Evolutionary conservation across 257 asterid genomes (phyloP).

Genomic region (Fraxinus cuspidata): DNA sequence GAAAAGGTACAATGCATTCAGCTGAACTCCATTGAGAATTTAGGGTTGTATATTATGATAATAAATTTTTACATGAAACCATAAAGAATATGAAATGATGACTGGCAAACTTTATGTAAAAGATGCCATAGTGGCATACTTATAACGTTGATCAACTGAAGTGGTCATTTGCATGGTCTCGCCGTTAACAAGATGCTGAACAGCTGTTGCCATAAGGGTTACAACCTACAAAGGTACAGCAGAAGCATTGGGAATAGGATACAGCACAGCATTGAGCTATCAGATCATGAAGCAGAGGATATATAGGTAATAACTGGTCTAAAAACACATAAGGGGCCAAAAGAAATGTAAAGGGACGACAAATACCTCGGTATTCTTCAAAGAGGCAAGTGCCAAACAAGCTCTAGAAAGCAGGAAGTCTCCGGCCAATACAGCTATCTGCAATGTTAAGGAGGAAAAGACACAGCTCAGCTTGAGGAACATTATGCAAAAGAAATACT

Average conservation of each 20-base stretch:
- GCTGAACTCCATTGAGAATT: neutral
- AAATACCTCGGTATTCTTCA: slow-evolving; percentile 84
- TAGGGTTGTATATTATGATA: neutral
- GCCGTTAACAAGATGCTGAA: slow-evolving; percentile 94
- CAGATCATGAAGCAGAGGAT: neutral
- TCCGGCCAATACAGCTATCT: slow-evolving; percentile 95
- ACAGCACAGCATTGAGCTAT: neutral
- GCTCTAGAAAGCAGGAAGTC: slow-evolving; percentile 95
- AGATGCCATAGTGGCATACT: slow-evolving; percentile 43
- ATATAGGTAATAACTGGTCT: neutral
- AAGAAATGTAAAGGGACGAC: slow-evolving; percentile 21
- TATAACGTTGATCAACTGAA: slow-evolving; percentile 82
- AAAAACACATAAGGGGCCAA: neutral
- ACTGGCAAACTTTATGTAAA: neutral
- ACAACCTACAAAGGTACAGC: slow-evolving; percentile 60
- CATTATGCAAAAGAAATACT: neutral
- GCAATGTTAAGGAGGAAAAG: slow-evolving; percentile 32
- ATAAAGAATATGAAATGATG: neutral
- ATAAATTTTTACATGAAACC: neutral
- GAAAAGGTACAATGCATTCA: neutral
- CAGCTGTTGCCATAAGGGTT: slow-evolving; percentile 82
- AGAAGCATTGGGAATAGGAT: neutral
- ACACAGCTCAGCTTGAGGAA: neutral
- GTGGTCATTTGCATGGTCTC: slow-evolving; percentile 98
- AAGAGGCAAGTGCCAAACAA: slow-evolving; percentile 94